Evolutionary conservation across 169 alveolate species (phyloP), one percentile per base, ranked within the genome.

Genomic region (Eimeria maxima): DNA sequence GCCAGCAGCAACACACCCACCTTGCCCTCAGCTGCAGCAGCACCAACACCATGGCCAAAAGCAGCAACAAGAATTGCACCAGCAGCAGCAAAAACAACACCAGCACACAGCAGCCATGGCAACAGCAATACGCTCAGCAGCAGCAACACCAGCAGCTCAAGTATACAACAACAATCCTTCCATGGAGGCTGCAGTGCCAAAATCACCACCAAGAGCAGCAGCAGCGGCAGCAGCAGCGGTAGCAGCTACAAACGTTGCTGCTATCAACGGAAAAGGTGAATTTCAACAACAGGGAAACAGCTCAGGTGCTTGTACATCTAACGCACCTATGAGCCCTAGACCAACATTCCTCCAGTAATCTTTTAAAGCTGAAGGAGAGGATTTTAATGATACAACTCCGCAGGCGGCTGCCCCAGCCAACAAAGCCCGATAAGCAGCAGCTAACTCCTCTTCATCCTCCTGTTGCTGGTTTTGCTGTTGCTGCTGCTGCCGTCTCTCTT

Each of bases 1-100:
- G 94, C 94, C 63, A 87, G 83, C 83, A 87, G 53, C 57, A 87
- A 45, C 83, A 63, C 83, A 13, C 80, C 94, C 67, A 87, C 83
- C 60, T 53, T 53, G 20, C 60, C 60, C 60, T 53, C 60, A 53
- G 60, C 60, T 53, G 60, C 60, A 53, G 60, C 60, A 53, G 60
- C 60, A 14, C 60, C 60, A n/a, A 65, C 94, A 6, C 38, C 94
- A 29, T 63, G 83, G 38, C 83, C 53, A 74, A 44, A 45, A 74
- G 55, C 84, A 74, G 84, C 53, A 74, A 50, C 45, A 74, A 50
- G n/a, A 74, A 24, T 16, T 2, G 84, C 53, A 74, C 53, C 53
- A 74, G 84, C 55, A 74, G 84, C 53, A 29, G 55, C 84, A 27
- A 44, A 29, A 74, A 44, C 53, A 10, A 44, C 50, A 3, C 55